Base-by-base conservation (phyloP, 495 filamentous ascomycete genomes). In the Penicillium riverlandense region DNA sequence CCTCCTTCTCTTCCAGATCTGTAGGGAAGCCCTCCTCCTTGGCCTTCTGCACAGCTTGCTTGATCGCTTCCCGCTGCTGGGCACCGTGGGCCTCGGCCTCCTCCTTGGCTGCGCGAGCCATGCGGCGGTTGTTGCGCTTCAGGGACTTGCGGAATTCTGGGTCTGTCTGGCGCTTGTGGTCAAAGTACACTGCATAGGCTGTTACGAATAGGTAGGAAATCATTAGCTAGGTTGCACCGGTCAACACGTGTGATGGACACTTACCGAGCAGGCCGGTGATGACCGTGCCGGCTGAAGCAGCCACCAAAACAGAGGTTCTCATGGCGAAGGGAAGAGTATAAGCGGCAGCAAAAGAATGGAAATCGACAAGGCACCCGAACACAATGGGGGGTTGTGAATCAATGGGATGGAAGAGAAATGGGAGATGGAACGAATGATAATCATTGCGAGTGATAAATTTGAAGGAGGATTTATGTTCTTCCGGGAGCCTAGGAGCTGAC, bases 111-210 rank as follows among this genome's bases (percentile, higher is more conserved):
- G 69, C 81, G 44, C 83, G 78, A 31, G 79, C 86, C 61, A 87
- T 77, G 47, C 77, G 75, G 58, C 85, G 84, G 59, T 87, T 85
- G 63, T 90, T 85, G 49, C 85, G 79, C 63, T 90, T 88, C 61
- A 98, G 61, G 45, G 80, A 70, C 66, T 85, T 88, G 57, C 92
- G 78, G 76, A 96, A 97, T 15, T 86, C 80, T 46, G 87, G 79
- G 57, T 95, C 83, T 59, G 79, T 83, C 53, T 92, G 86, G 54
- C 92, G 81, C 64, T 84, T 84, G 71, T 96, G 83, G 71, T 98
- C 92, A 59, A 98, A 98, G 75, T 95, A 98, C 45, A 88, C 67
- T 44, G 88, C 94, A 59, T 97, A 84, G 57, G 77, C 78, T 80
- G 35, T 14, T 32, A 32, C 11, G 11, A 34, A 44, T 7, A 13